These are phyloP conservation scores for Hydnum rufescens DNA, from an alignment of 768 basidiomycete genomes.

Conservation along the genomic window DNA sequence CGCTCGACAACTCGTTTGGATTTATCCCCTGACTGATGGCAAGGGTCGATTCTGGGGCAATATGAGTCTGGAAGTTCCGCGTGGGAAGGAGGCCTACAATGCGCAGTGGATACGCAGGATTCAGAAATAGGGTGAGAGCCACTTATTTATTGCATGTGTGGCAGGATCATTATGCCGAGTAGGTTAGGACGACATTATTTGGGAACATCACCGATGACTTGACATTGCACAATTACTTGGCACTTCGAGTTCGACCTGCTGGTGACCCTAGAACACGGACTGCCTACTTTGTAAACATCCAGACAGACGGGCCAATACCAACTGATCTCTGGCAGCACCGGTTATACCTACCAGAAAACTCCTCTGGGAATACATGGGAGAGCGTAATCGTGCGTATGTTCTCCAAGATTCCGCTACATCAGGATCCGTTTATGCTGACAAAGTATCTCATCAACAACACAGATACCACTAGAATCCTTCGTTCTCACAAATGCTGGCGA, in stretches of 20 bases:
- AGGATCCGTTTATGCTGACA: background rate
- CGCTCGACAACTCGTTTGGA: constrained; percentile 60
- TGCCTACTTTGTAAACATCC: constrained; percentile 86
- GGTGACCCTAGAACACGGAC: constrained; percentile 59
- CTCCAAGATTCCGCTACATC: background rate
- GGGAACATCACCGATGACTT: constrained; percentile 75
- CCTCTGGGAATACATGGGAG: constrained; percentile 47
- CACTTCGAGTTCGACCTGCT: constrained; percentile 54
- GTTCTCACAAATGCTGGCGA: constrained; percentile 25
- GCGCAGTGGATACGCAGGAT: constrained; percentile 77
- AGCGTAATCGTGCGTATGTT: constrained; percentile 43
- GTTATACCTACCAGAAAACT: constrained; percentile 34
- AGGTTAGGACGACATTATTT: constrained; percentile 68
- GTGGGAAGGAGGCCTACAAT: constrained; percentile 47
- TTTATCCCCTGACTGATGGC: constrained; percentile 33
- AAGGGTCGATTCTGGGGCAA: constrained; percentile 56
- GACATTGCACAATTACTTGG: constrained; percentile 59
- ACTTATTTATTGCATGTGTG: background rate
- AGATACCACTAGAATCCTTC: constrained; percentile 59
- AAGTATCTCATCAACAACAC: constrained; percentile 11
- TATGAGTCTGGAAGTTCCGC: constrained; percentile 48
- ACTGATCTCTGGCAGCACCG: constrained; percentile 92
- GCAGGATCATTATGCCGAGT: background rate
- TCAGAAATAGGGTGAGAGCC: constrained; percentile 52
- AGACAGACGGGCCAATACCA: constrained; percentile 63